Percentiles rank a stretch among this genome's conserved stretches.
phyloP scores from a whole-genome alignment of 371 early-diverging fungal species.

The Mucor plumbeus region DNA sequence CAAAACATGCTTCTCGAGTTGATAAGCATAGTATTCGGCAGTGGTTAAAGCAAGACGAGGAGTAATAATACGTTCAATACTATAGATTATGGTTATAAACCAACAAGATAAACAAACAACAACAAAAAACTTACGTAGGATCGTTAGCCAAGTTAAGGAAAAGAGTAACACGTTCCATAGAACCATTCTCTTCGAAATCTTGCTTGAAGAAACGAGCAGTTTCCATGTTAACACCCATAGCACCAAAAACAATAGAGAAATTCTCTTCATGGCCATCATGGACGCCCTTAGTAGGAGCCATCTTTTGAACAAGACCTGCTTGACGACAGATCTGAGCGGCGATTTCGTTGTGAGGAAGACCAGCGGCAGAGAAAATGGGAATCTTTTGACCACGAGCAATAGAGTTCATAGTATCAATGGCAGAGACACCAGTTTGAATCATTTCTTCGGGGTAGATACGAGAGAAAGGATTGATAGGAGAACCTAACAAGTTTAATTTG shows the following conservation, averaged over 20 bases:
- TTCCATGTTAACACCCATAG: constrained; percentile 99
- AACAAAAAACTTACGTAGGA: constrained; percentile 83
- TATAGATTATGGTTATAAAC: constrained; percentile 19
- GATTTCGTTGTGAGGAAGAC: constrained; percentile 99
- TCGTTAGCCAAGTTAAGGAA: constrained; percentile 99
- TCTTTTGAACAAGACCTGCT: constrained; percentile 97
- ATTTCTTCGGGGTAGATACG: constrained; percentile 99
- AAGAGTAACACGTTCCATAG: constrained; percentile 98
- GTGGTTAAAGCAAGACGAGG: constrained; percentile 99
- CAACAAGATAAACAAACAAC: constrained; percentile 14
- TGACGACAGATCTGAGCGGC: constrained; percentile 99
- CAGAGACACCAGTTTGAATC: constrained; percentile 99
- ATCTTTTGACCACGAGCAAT: constrained; percentile 99
- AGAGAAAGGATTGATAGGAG: constrained; percentile 99
- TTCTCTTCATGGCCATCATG: constrained; percentile 99
- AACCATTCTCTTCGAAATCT: constrained; percentile 99
- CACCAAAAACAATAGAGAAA: constrained; percentile 99
- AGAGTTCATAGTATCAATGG: constrained; percentile 99
- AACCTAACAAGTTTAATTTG: constrained; percentile 41
- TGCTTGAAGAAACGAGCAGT: constrained; percentile 99
- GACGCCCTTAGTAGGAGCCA: constrained; percentile 87
- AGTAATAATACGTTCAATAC: constrained; percentile 99
- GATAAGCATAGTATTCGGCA: constrained; percentile 99
- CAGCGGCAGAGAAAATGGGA: constrained; percentile 99
- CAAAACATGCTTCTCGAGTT: constrained; percentile 99